Evolutionary conservation across 2,329 filamentous ascomycete species (phyloP).

Genomic region (Venturia pyrina): DNA sequence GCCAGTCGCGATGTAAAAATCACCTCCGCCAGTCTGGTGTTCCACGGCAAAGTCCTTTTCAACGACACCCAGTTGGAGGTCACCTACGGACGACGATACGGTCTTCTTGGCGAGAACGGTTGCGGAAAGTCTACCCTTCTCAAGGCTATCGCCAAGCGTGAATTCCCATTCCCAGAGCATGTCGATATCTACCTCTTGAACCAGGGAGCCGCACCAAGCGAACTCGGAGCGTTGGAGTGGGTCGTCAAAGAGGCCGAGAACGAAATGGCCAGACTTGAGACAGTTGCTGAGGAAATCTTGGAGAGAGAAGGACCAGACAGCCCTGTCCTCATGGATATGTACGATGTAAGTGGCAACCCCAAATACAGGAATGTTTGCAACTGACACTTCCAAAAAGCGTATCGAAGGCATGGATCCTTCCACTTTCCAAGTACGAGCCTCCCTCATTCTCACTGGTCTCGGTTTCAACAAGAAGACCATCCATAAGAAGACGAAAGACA

Average conservation of each 20-base stretch:
- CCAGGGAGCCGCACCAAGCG: constrained; percentile 83
- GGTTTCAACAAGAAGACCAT: constrained; percentile 99
- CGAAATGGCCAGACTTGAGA: constrained; percentile 84
- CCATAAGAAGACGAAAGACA: constrained; percentile 99
- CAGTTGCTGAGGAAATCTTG: constrained; percentile 76
- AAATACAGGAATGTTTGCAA: constrained; percentile 12
- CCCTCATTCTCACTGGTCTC: constrained; percentile 93
- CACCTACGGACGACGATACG: constrained; percentile 85
- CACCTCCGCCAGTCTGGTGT: constrained; percentile 83
- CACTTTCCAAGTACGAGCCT: constrained; percentile 91
- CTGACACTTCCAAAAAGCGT: constrained; percentile 46
- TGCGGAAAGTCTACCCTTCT: constrained; percentile 98
- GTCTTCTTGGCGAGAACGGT: constrained; percentile 94
- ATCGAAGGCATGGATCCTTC: constrained; percentile 99
- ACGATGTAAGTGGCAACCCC: constrained; percentile 63
- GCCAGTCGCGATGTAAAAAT: constrained; percentile 95
- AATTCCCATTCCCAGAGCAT: constrained; percentile 92
- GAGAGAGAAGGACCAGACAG: constrained; percentile 89
- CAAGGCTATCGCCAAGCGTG: constrained; percentile 86
- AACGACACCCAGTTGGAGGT: constrained; percentile 90
- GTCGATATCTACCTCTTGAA: constrained; percentile 98
- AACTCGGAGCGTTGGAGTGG: constrained; percentile 91
- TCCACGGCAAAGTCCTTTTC: constrained; percentile 95
- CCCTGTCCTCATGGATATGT: constrained; percentile 83
- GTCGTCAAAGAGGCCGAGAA: constrained; percentile 90